These are phyloP conservation scores for Didymella pinodella DNA, from an alignment of 2,329 filamentous ascomycete genomes.

Conservation along the genomic window DNA sequence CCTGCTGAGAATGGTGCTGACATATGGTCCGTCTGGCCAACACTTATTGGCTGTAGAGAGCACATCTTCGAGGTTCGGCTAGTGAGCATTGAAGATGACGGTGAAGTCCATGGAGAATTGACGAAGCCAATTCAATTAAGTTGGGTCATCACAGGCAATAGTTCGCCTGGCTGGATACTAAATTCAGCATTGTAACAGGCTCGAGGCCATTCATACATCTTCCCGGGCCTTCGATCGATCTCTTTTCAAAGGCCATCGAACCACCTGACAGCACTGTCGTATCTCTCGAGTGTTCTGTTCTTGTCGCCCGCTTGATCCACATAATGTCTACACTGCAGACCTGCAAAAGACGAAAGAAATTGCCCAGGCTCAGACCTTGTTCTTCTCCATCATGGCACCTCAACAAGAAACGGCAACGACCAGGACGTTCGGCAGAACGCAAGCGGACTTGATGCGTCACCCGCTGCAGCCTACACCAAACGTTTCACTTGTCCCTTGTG, in stretches of 20 bases:
- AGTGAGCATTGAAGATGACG: constrained; percentile 68
- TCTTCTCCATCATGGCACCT: constrained; percentile 64
- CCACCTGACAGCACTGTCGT: constrained; percentile 64
- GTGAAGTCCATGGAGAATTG: constrained; percentile 57
- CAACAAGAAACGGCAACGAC: constrained; percentile 63
- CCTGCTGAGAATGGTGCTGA: constrained; percentile 81
- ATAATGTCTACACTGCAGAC: constrained; percentile 63
- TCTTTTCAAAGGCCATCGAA: constrained; percentile 60
- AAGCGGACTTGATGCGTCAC: constrained; percentile 56
- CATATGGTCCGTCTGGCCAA: constrained; percentile 76
- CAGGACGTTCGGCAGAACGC: constrained; percentile 63
- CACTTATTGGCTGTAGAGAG: constrained; percentile 69
- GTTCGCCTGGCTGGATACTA: constrained; percentile 74
- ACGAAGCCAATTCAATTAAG: constrained; percentile 67
- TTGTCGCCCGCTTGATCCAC: constrained; percentile 63
- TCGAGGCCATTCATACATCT: constrained; percentile 44
- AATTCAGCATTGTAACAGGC: constrained; percentile 62
- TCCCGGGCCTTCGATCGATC: constrained; percentile 57
- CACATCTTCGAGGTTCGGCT: constrained; percentile 76
- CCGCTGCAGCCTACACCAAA: constrained; percentile 47
- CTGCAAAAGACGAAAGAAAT: constrained; percentile 54
- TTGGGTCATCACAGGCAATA: constrained; percentile 81
- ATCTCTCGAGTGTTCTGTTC: constrained; percentile 66
- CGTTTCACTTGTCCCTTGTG: constrained; percentile 68
- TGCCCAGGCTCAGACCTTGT: constrained; percentile 65